Percentiles rank a stretch among this genome's conserved stretches.
These are phyloP conservation scores for Psophocarpus tetragonolobus DNA, from an alignment of 306 rosid genomes.

Conservation along the genomic window DNA sequence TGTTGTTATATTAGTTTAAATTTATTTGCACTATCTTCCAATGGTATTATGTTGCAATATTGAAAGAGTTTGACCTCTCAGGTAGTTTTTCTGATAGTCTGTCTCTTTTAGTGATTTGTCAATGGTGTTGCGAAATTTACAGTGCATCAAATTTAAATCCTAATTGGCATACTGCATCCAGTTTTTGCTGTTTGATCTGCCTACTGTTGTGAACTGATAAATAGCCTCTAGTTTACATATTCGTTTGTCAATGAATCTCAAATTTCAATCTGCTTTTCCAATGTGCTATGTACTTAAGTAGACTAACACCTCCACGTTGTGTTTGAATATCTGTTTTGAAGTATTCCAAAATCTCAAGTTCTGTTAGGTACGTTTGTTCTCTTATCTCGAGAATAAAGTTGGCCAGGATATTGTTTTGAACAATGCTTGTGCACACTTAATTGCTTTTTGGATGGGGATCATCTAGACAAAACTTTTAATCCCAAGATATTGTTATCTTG, in stretches of 20 bases:
- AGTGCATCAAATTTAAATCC: not conserved
- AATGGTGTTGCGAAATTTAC: not conserved
- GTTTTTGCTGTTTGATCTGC: not conserved
- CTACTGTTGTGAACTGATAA: not conserved
- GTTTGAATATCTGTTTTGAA: not conserved
- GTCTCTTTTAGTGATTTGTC: not conserved
- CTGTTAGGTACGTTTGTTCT: not conserved
- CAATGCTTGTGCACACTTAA: not conserved
- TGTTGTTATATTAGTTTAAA: not conserved
- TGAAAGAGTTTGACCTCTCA: not conserved
- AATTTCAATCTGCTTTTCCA: not conserved
- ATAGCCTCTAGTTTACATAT: not conserved
- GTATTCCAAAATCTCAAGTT: not conserved
- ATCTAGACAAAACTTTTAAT: too few species aligned
- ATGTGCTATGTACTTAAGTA: not conserved
- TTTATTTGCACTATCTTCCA: not conserved
- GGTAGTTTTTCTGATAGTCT: constrained; percentile 4
- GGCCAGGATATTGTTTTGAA: not conserved
- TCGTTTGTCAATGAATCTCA: constrained; percentile 11
- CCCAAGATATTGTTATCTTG: too few species aligned
- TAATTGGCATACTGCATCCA: not conserved
- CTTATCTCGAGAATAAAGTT: constrained; percentile 3
- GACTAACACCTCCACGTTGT: constrained; percentile 1
- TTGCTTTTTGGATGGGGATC: constrained; percentile 6
- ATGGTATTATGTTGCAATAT: not conserved